Evolutionary conservation across 805 yeast species (phyloP).

Genomic region (Wickerhamiella shivajii): DNA sequence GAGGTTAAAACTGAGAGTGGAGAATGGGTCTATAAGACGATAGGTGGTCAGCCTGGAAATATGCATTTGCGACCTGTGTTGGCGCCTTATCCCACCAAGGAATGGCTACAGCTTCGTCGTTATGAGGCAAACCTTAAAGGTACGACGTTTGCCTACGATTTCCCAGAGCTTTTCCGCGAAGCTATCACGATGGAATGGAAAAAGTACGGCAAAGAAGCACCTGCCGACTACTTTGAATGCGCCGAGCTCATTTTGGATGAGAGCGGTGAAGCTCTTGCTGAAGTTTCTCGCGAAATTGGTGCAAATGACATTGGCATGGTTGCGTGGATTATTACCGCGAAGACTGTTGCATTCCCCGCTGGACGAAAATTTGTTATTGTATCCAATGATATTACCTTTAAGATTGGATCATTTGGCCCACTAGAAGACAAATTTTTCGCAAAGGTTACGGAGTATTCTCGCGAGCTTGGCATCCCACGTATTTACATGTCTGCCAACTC

Average conservation of each 20-base stretch:
- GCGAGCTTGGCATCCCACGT: constrained; percentile 86
- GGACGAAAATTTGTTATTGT: constrained; percentile 89
- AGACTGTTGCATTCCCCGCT: constrained; percentile 93
- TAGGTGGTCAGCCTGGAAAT: constrained; percentile 77
- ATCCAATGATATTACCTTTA: constrained; percentile 94
- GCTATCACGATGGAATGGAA: constrained; percentile 80
- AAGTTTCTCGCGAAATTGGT: constrained; percentile 91
- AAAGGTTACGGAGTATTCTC: constrained; percentile 83
- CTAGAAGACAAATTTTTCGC: constrained; percentile 85
- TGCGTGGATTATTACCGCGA: constrained; percentile 78
- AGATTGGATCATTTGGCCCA: constrained; percentile 98
- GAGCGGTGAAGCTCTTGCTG: constrained; percentile 58
- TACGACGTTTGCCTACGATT: constrained; percentile 94
- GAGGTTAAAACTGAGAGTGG: constrained; percentile 87
- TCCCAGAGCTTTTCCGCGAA: constrained; percentile 97
- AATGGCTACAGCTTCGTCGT: constrained; percentile 95
- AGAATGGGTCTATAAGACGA: constrained; percentile 93
- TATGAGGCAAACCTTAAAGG: constrained; percentile 98
- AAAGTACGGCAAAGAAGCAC: constrained; percentile 30
- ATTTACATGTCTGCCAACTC: constrained; percentile 94
- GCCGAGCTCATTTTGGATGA: constrained; percentile 80
- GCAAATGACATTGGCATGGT: constrained; percentile 95
- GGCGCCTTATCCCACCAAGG: constrained; percentile 95
- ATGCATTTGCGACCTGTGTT: constrained; percentile 95
- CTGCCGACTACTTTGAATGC: constrained; percentile 64